These are phyloP conservation scores for Lentinus brumalis DNA, from an alignment of 768 basidiomycete species.

Conservation along the genomic window DNA sequence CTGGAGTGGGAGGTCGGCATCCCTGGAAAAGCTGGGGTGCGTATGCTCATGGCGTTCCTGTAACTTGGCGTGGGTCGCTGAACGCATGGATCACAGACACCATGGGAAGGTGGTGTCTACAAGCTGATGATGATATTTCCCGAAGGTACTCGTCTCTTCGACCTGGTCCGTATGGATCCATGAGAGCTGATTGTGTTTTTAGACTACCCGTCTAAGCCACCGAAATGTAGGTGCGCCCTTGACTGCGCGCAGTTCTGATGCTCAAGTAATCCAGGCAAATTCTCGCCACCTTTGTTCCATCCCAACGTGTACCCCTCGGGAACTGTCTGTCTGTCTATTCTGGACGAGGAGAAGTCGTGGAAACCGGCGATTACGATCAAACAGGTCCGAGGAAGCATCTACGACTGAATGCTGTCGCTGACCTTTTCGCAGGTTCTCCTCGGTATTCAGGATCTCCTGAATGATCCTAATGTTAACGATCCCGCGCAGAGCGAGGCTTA, in stretches of 20 bases:
- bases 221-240: conserved; percentile 67
- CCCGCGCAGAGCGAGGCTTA: conserved; percentile 99
- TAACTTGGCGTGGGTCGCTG: conserved; percentile 24
- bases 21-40: conserved; percentile 86
- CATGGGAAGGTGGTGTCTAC: conserved; percentile 97
- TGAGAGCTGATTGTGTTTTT: conserved; percentile 18
- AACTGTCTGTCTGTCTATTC: conserved; percentile 95
- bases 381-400: conserved; percentile 56
- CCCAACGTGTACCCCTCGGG: conserved; percentile 99
- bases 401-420: background rate
- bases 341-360: conserved; percentile 99
- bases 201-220: conserved; percentile 96
- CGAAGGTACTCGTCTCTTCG: conserved; percentile 64
- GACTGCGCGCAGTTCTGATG: background rate
- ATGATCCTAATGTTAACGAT: conserved; percentile 96
- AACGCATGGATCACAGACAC: conserved; percentile 59
- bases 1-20: conserved; percentile 99
- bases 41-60: conserved; percentile 34
- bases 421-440: conserved; percentile 70
- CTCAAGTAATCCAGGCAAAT: conserved; percentile 72
- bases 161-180: conserved; percentile 20
- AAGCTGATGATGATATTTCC: conserved; percentile 95
- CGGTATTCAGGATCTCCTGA: conserved; percentile 93
- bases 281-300: conserved; percentile 92
- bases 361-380: conserved; percentile 99